Base-by-base conservation (phyloP, 2,329 filamentous ascomycete genomes). In the Alternaria ventricosa region DNA sequence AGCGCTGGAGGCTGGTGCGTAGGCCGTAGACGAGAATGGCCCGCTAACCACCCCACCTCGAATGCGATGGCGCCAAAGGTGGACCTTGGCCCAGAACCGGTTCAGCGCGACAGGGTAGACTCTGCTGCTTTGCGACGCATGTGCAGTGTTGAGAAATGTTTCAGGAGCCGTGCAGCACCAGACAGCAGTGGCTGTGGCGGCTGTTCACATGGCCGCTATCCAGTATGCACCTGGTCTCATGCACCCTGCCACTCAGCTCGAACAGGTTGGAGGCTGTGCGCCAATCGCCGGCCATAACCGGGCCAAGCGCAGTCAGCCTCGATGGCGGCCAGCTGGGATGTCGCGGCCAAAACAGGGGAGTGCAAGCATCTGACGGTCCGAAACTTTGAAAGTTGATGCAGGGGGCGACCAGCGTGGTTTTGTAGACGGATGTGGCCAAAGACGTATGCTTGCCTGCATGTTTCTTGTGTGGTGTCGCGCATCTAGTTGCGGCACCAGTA, bases 231-330 rank as follows among this genome's bases (percentile, higher is more conserved):
- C 69, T 64, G 61, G 53, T 49, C 57, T 44, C 61, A 64, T 68
- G 66, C 65, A 63, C 54, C 58, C 55, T 53, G 59, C 30, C 33
- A 68, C 66, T 62, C 65, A 64, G 54, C 68, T 65, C 49, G 64
- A 59, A 47, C 55, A 43, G 51, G n/a, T 33, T 57, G 56, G 49
- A 36, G 55, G 47, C 57, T 62, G 63, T 68, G 64, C 65, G 57
- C 75, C 75, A 79, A 79, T 79, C 62, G 65, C 71, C 69, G 67
- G 61, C 43, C 66, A 53, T 68, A 71, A 30, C 73, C 75, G 68
- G 64, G 69, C 72, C 75, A 74, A 71, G 72, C 70, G 55, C 63
- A 46, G 43, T 74, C 68, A 73, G 71, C 73, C 73, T 76, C 65
- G 72, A 71, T 60, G 63, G 69, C 66, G 46, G 66, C 59, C 55